Conservation (phyloP, 1,139 yeast genomes). For the Geotrichum phurueaensis region DNA sequence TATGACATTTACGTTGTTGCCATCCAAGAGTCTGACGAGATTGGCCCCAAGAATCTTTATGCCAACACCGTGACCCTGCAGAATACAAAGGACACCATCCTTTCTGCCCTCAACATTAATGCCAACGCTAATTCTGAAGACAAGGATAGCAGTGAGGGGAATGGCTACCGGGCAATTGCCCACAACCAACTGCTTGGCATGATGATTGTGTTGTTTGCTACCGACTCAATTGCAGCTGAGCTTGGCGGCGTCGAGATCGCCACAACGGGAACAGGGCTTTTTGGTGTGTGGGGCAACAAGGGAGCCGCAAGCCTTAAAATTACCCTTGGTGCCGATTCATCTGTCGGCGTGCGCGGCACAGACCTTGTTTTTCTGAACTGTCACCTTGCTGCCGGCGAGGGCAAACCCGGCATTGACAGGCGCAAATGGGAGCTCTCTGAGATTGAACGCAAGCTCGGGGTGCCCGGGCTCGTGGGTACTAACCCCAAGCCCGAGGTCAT, state of each 20-base stretch:
- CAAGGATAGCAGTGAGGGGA: not conserved
- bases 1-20: constrained; percentile 42
- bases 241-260: constrained; percentile 36
- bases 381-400: constrained; percentile 69
- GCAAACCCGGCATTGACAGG: constrained; percentile 39
- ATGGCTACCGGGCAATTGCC: constrained; percentile 33
- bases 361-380: constrained; percentile 52
- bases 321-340: constrained; percentile 30
- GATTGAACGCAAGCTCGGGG: constrained; percentile 32
- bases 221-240: constrained; percentile 32
- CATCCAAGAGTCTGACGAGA: constrained; percentile 50
- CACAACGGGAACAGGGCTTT: constrained; percentile 49
- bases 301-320: constrained; percentile 46
- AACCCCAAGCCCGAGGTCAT: not conserved
- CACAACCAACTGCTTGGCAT: constrained; percentile 47
- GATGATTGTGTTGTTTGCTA: constrained; percentile 41
- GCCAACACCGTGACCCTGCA: constrained; percentile 41
- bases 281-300: constrained; percentile 53
- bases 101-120: constrained; percentile 23
- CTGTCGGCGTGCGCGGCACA: constrained; percentile 34
- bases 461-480: constrained; percentile 23
- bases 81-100: constrained; percentile 36
- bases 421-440: constrained; percentile 43
- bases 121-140: not conserved
- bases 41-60: constrained; percentile 40